phyloP scores from a whole-genome alignment of 2,329 filamentous ascomycete genomes.

The Blastomyces parvus region DNA sequence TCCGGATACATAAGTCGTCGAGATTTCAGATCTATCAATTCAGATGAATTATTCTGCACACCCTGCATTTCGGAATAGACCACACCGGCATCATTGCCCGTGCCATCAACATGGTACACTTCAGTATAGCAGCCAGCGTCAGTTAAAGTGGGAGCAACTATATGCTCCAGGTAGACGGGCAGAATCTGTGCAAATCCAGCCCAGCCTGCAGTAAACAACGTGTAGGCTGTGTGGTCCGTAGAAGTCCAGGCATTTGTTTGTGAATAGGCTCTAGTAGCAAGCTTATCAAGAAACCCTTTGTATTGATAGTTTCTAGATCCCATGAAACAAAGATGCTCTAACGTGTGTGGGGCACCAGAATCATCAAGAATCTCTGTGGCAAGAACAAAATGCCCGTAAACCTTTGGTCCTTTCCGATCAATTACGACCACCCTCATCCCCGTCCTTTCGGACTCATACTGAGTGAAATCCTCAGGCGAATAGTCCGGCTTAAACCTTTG shows the following conservation, averaged over 20 bases:
- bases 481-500: slow-evolving; percentile 86
- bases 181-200: slow-evolving; percentile 91
- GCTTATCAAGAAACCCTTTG: slow-evolving; percentile 89
- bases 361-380: slow-evolving; percentile 97
- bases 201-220: slow-evolving; percentile 90
- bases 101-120: slow-evolving; percentile 88
- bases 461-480: slow-evolving; percentile 75
- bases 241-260: slow-evolving; percentile 96
- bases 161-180: slow-evolving; percentile 89
- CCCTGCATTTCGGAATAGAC: slow-evolving; percentile 99
- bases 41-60: slow-evolving; percentile 70
- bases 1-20: slow-evolving; percentile 77
- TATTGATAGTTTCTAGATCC: slow-evolving; percentile 89
- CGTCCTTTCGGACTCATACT: slow-evolving; percentile 91
- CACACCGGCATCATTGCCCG: slow-evolving; percentile 89
- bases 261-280: slow-evolving; percentile 87
- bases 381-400: slow-evolving; percentile 87
- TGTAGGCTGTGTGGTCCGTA: slow-evolving; percentile 93
- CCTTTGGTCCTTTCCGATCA: slow-evolving; percentile 86
- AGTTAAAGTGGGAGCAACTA: slow-evolving; percentile 82
- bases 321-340: slow-evolving; percentile 79
- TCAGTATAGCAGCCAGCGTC: slow-evolving; percentile 91
- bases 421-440: slow-evolving; percentile 92
- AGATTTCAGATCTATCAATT: slow-evolving; percentile 79
- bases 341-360: slow-evolving; percentile 78